Base-by-base conservation (phyloP, 2,329 filamentous ascomycete species). In the Knoxdaviesia capensis region DNA sequence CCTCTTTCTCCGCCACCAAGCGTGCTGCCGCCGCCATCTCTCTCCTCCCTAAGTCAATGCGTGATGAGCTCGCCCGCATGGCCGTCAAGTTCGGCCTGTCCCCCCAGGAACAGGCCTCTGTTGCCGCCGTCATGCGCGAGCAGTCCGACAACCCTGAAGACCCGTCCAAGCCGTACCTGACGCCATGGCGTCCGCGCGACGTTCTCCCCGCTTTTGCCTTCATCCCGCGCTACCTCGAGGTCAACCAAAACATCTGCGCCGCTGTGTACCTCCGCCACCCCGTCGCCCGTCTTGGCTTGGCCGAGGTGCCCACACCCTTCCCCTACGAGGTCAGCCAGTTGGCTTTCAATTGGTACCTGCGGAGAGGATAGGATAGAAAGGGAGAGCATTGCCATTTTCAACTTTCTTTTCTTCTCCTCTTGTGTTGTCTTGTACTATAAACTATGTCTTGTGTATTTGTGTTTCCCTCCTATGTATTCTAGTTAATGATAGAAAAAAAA, bases 211-310 rank as follows among this genome's bases (percentile, higher is more conserved):
- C 87, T 1, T 98, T 98, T 60, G 86, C 87, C 29, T 94, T 94
- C 60, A 86, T 98, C 50, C 90, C 90, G 7, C 69, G 82, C 42
- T 98, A 96, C 59, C 73, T 98, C 46, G 92, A 98, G 63, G 90
- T 98, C 51, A 94, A 96, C 66, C 90, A 93, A 59, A 92, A 87
- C 54, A 81, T 96, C 52, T 98, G 90, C 61, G 80, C 87, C 1
- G 90, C 90, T 7, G 86, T 98, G 36, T 98, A 98, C 59, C 64
- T 98, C 47, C 73, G 90, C 44, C 88, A 98, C 64, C 90, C 90
- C 0, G 88, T 96, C 37, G 90, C 85, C 30, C 71, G 87, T 46
- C 79, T 79, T 3, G 86, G 87, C 7, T 53, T 74, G 49, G 77
- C 81, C 4, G 90, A 88, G 59, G 80, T 88, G 46, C 88, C 88